Evolutionary conservation across 495 filamentous ascomycete genomes (phyloP), one percentile per base, ranked within the genome.

Genomic region (Collariella sp.): DNA sequence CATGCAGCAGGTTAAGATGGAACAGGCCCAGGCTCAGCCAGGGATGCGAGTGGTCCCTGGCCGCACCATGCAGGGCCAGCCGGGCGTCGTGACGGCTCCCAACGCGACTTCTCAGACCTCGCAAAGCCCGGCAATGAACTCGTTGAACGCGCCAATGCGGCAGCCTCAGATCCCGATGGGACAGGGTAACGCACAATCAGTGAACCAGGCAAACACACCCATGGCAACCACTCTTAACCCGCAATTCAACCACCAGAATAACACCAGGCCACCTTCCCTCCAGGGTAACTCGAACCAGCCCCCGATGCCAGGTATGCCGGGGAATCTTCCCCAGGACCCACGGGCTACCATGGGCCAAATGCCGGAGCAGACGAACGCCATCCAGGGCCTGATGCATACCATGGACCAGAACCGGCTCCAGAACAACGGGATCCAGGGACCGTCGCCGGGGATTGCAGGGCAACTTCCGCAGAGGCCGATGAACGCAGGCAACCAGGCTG

Each of bases 81-180:
- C 72, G 7, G 75, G 73, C 6, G 71, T 67, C 22, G 62, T 76
- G 22, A 7, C 20, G 13, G 36, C 29, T 1, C 36, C 53, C 6
- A 44, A 12, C 3, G 36, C 13, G 46, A 60, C 64, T 15, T 66
- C 73, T 12, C 64, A 67, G 13, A 65, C 72, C 16, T 76, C 76
- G 7, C 78, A 77, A 51, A 79, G 75, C 50, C 78, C 78, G 7
- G 72, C 67, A 1, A 75, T 79, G 75, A 67, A 66, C 40, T 76
- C 73, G 1, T 49, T 78, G 38, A 79, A 75, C 42, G 67, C 74
- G 1, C 76, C 76, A 13, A 70, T 76, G 60, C 67, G 68, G 20
- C 70, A 72, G 20, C 68, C 74, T 12, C 70, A 75, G 16, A 64
- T 68, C 0, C 65, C 70, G 36, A 72, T 74, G 69, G 64, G 62